Evolutionary conservation across 768 basidiomycete species (phyloP), one percentile per base, ranked within the genome.

Genomic region (Lactifluus piperatus): DNA sequence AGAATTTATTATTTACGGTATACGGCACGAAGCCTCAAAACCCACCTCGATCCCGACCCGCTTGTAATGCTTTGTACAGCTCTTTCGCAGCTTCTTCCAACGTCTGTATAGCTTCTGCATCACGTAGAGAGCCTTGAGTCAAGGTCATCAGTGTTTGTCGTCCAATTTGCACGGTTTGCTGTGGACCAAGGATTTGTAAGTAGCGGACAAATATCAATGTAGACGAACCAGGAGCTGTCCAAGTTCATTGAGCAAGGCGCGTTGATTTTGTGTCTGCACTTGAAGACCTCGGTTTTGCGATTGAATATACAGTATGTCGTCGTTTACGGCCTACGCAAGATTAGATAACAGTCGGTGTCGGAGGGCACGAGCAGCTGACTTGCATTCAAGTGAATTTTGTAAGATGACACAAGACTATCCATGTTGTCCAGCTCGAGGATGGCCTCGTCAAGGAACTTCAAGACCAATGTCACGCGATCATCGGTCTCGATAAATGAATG

Each of bases 401-500:
- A 98, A 0, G 94, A 87, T 0, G 90, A 89, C 51, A 99, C 81
- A 47, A 90, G 79, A 54, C 84, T 81, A 65, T 97, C 94, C 82
- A 97, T 88, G 57, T 79, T 84, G 68, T 97, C 94, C 43, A 98
- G 77, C 71, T 97, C 94, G 8, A 79, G 74, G 34, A 98, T 73
- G 4, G 94, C 92, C 36, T 93, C 88, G 57, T 98, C 94, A 66
- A 99, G 82, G 68, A 82, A 86, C 64, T 88, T 90, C 68, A 97
- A 72, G 29, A 99, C 94, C 9, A 86, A 74, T 44, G 78, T 80
- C 56, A 99, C 84, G 30, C 95, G 82, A 68, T 97, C 94, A 69
- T 99, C 97, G 9, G 88, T 88, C 72, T 98, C 97, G 46, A 98
- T 77, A 73, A 98, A 97, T 2, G 97, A 97, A 70, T 98, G 91